Evolutionary conservation across 176 grass and related monocot species (phyloP).

Genomic region (Aegilops longissima): DNA sequence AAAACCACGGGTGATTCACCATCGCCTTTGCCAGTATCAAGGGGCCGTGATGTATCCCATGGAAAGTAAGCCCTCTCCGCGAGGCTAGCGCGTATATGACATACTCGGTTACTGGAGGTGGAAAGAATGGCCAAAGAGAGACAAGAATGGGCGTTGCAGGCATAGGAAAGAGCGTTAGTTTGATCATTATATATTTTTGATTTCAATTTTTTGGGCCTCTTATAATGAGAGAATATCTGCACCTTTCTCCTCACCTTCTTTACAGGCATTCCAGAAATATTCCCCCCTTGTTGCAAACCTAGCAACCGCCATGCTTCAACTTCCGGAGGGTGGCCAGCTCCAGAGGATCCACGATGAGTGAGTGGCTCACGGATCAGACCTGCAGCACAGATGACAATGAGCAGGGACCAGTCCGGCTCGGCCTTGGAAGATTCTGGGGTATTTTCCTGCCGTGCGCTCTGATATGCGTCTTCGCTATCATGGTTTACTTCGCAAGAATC

Average conservation of each 20-base stretch:
- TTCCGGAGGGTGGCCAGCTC: conserved; percentile 75
- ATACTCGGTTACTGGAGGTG: too few relatives aligned
- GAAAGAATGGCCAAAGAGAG: too few relatives aligned
- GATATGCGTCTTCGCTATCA: conserved; percentile 42
- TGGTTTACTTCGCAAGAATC: conserved; percentile 51
- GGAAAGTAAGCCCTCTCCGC: too few relatives aligned
- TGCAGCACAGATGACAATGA: conserved; percentile 49
- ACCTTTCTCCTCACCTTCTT: background rate
- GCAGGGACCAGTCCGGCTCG: conserved; percentile 45
- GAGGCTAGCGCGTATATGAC: too few relatives aligned
- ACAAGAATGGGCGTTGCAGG: too few relatives aligned
- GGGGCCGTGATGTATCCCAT: too few relatives aligned
- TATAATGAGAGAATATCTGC: background rate
- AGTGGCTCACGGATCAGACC: conserved; percentile 44
- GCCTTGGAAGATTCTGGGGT: conserved; percentile 74
- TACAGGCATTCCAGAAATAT: conserved; percentile 81
- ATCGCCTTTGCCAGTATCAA: too few relatives aligned
- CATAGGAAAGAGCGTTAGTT: too few relatives aligned
- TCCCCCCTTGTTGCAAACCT: conserved; percentile 72
- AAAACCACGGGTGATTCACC: too few relatives aligned
- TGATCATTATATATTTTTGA: background rate
- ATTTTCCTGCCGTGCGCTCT: conserved; percentile 76
- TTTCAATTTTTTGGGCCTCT: background rate
- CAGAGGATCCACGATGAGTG: conserved; percentile 67
- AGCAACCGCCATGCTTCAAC: conserved; percentile 72